Evolutionary conservation across 2,329 filamentous ascomycete species (phyloP), one percentile per base, ranked within the genome.

Genomic region (Phyllosticta citriasiana): DNA sequence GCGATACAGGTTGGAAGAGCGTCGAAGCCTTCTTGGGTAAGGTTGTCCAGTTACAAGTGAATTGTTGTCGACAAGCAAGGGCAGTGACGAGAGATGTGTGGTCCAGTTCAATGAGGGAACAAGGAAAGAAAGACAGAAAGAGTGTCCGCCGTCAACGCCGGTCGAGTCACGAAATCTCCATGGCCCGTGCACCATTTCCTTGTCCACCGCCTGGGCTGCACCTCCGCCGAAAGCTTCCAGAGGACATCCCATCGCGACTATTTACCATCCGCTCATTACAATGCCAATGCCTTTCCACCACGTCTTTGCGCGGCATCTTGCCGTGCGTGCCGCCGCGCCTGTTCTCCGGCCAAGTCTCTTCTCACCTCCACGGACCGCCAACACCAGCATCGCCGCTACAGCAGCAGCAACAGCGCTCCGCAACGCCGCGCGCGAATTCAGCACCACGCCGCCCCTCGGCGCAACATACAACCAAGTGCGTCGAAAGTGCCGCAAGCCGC

Each of bases 401-500:
- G 26, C 22, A 52, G 26, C 22, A 6, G 5, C 57, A 7, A 14
- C 50, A 22, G 25, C 62, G 57, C 60, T 40, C 61, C 26, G 53
- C 59, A 47, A 47, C 54, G 64, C 66, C 53, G 57, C 67, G 60
- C 75, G 71, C 63, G 63, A 69, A 59, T 75, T 78, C 69, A 73
- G 76, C 63, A 71, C 72, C 55, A 74, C 72, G 24, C 61, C 69
- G 33, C n/a, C 70, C 14, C 69, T 63, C 64, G 72, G 71, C 63
- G 77, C 78, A 61, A 81, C 79, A 57, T 75, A 78, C 65, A 80
- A 78, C 65, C 79, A 81, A 70, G 78, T 81, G 57, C 64, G 74
- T 8, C 74, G 85, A 73, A 90, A 91, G 67, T 92, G 89, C 71
- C 88, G 94, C 64, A 84, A 84, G 67, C 81, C 85, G 56, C 91